Base-by-base conservation (phyloP, 1,284 basidiomycete genomes). In the Ganoderma leucocontextum region DNA sequence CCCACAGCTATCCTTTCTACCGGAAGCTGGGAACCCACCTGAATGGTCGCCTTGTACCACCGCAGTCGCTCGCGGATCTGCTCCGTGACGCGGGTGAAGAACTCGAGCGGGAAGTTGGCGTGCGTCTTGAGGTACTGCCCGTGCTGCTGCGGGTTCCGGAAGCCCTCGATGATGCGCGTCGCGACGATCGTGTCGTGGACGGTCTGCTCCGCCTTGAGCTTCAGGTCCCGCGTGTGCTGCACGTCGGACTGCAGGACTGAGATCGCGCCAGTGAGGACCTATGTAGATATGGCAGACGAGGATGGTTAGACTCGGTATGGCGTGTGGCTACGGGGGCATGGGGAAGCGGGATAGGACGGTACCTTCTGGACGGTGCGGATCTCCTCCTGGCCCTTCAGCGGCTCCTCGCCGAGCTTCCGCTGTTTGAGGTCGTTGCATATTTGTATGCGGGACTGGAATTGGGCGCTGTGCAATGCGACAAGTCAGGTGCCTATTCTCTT, bases 41-140 rank as follows among this genome's bases (percentile, higher is more conserved):
- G 93, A 64, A 95, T 91, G 9, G 91, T 94, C 38, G 85, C 82
- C 75, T 91, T 92, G 80, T 93, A 94, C 88, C 92, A 92, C 59
- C 85, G 83, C 63, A 95, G 79, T 39, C 91, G 83, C 73, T 91
- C 88, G 63, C 85, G 84, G 86, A 95, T 91, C 73, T 94, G 87
- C 67, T 88, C 85, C 22, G 91, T 88, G 47, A 92, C 87, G 33
- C 92, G 86, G 42, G 82, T 85, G 81, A 95, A 95, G 80, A 89
- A 94, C 91, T 95, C 92, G 19, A 93, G 82, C n/a, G 94, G 93
- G 80, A 95, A 95, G n/a, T 81, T 83, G 1, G 92, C 90, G 69
- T 93, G 87, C 65, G 90, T 90, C 76, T 91, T 93, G 63, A 93
- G 80, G 78, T 91, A 89, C 42, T 84, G 84, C 25, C 86, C 88